A percentile compares a stretch with the other conserved stretches of the same genome.
phyloP scores from a whole-genome alignment of 768 basidiomycete species.

The Naganishia randhawae region DNA sequence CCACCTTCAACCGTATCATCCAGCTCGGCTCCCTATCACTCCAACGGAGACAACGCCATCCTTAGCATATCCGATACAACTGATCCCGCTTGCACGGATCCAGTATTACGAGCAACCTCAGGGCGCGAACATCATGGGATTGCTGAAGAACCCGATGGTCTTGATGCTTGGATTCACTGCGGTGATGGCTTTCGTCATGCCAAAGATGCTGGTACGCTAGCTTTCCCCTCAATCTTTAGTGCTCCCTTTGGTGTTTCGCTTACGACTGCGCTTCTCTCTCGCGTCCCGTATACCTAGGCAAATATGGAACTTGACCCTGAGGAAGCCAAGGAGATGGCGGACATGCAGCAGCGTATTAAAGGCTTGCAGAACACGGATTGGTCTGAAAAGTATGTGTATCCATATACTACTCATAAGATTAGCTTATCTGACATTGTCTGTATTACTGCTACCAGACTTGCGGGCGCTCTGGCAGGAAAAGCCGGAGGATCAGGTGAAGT shows the following conservation, averaged over 20 bases:
- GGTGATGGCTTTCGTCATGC: slow-evolving; percentile 43
- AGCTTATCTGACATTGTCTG: not conserved
- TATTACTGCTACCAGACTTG: not conserved
- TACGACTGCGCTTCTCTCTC: not conserved
- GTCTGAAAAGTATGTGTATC: slow-evolving; percentile 42
- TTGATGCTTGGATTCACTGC: slow-evolving; percentile 47
- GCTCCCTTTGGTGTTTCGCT: not conserved
- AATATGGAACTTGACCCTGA: slow-evolving; percentile 47
- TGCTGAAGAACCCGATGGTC: slow-evolving; percentile 50
- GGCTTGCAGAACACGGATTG: slow-evolving; percentile 43
- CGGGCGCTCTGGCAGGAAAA: slow-evolving; percentile 8
- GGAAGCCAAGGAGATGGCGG: slow-evolving; percentile 42
- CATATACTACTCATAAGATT: too few species aligned
- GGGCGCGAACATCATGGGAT: slow-evolving; percentile 39
- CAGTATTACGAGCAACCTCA: slow-evolving; percentile 32
- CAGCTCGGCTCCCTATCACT: slow-evolving; percentile 32
- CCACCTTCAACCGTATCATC: slow-evolving; percentile 38
- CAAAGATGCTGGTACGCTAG: slow-evolving; percentile 45
- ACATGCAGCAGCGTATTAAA: slow-evolving; percentile 40
- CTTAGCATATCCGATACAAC: slow-evolving; percentile 38
- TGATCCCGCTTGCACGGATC: slow-evolving; percentile 32
- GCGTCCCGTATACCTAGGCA: not conserved
- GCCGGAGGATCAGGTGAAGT: not conserved
- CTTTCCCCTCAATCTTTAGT: not conserved
- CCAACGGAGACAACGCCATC: slow-evolving; percentile 32